Percentiles rank a stretch among this genome's conserved stretches.
phyloP scores from a whole-genome alignment of 2,329 filamentous ascomycete genomes.

The Penicillium hesseltinei region DNA sequence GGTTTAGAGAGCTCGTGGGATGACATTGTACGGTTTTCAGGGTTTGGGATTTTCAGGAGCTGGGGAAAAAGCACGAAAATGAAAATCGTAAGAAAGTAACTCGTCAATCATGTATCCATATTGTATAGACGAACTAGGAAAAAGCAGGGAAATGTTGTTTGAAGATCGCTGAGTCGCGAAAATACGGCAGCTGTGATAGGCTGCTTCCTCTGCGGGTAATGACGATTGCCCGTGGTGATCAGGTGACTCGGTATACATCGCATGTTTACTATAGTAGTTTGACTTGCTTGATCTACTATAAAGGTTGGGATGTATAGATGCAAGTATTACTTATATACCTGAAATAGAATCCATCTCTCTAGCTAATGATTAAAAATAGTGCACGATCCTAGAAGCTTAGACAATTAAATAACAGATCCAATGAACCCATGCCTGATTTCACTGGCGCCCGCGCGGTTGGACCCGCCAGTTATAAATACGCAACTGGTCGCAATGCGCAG shows the following conservation, averaged over 20 bases:
- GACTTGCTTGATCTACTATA: neutral
- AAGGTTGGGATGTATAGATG: neutral
- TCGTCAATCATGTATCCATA: slow-evolving; percentile 16
- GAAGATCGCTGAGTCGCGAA: slow-evolving; percentile 11
- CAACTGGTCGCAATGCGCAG: neutral
- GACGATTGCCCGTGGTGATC: neutral
- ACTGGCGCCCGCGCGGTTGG: neutral
- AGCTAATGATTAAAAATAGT: neutral
- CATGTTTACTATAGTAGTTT: neutral
- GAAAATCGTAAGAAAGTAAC: slow-evolving; percentile 11
- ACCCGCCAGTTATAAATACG: neutral
- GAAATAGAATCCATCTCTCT: neutral
- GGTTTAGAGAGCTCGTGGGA: slow-evolving; percentile 19
- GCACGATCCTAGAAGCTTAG: neutral
- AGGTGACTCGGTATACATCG: neutral
- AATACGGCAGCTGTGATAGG: slow-evolving; percentile 20
- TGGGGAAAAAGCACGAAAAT: neutral
- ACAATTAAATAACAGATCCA: neutral
- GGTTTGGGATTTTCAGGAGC: neutral
- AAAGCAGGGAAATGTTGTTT: slow-evolving; percentile 13
- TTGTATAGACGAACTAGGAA: slow-evolving; percentile 4
- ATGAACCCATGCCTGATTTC: neutral
- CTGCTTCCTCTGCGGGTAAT: neutral
- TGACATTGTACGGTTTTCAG: slow-evolving; percentile 13
- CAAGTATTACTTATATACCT: neutral